phyloP scores from a whole-genome alignment of 106 monocot genomes.

The Acorus calamus region DNA sequence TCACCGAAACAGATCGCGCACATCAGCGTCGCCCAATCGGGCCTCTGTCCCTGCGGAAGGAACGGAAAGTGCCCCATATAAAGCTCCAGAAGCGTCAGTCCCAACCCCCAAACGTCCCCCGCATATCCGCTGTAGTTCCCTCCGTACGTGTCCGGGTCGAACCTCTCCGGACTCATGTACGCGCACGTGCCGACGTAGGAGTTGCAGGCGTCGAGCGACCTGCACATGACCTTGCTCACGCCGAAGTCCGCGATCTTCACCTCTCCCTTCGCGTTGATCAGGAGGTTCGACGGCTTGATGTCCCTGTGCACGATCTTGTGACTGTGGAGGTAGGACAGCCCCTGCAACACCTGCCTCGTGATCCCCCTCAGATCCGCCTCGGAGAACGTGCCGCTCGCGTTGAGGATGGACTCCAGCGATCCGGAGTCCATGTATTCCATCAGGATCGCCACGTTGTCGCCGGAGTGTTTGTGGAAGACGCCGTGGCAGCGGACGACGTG shows the following conservation, averaged over 20 bases:
- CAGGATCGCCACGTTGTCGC: constrained; percentile 30
- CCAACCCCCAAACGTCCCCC: constrained; percentile 80
- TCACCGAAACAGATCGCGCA: constrained; percentile 93
- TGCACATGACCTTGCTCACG: constrained; percentile 40
- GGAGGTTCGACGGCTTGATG: constrained; percentile 28
- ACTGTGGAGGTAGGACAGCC: constrained; percentile 50
- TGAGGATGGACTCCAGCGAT: constrained; percentile 15
- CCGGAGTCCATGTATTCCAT: constrained; percentile 33
- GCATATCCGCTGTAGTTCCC: constrained; percentile 55
- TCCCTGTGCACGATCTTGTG: constrained; percentile 25
- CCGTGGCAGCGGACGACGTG: constrained; percentile 29
- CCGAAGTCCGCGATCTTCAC: constrained; percentile 84
- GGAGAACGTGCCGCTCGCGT: constrained; percentile 12
- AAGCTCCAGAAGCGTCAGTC: constrained; percentile 62
- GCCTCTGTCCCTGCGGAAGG: constrained; percentile 52
- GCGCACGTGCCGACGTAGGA: constrained; percentile 79
- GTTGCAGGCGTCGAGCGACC: constrained; percentile 38
- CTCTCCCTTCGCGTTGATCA: constrained; percentile 21
- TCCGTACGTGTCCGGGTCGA: constrained; percentile 57
- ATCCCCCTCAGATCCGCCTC: constrained; percentile 43
- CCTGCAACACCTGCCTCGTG: constrained; percentile 27
- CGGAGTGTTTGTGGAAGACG: constrained; percentile 11
- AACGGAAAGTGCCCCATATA: constrained; percentile 56
- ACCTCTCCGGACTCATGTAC: constrained; percentile 85
- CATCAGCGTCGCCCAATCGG: constrained; percentile 86